Evolutionary conservation across 176 grass and related monocot genomes (phyloP).

Genomic region (Musa schizocarpa): DNA sequence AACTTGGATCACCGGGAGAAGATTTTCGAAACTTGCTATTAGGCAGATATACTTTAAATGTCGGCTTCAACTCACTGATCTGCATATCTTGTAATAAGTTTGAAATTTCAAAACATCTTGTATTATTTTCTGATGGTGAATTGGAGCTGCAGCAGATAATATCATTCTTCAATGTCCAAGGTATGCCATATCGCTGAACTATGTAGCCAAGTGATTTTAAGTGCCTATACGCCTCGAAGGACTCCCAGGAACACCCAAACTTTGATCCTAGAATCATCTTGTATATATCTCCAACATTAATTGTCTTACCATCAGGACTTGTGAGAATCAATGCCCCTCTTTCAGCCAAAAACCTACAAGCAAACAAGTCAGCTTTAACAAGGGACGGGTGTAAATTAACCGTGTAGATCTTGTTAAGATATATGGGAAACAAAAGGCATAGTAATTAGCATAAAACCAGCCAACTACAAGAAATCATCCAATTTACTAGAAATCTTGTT

Average conservation of each 20-base stretch:
- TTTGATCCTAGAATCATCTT: slow-evolving; percentile 34
- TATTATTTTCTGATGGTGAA: slow-evolving; percentile 1
- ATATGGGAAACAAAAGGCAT: background rate
- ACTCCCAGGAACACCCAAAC: slow-evolving; percentile 36
- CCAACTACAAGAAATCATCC: no score
- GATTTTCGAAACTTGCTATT: slow-evolving; percentile 92
- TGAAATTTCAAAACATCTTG: slow-evolving; percentile 6
- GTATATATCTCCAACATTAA: slow-evolving; percentile 38
- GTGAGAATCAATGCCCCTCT: slow-evolving; percentile 56
- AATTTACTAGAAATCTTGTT: background rate
- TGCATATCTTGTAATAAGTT: slow-evolving; percentile 41
- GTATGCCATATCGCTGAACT: slow-evolving; percentile 47
- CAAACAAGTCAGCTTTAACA: background rate
- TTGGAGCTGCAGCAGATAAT: slow-evolving; percentile 14
- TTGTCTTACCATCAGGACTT: slow-evolving; percentile 24
- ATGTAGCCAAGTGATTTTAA: slow-evolving; percentile 88
- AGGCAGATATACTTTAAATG: slow-evolving; percentile 57
- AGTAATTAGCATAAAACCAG: background rate
- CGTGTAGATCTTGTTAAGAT: background rate
- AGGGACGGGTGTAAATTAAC: background rate
- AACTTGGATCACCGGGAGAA: slow-evolving; percentile 45
- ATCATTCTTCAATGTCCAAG: slow-evolving; percentile 52
- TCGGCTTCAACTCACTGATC: slow-evolving; percentile 33
- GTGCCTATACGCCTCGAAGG: slow-evolving; percentile 66
- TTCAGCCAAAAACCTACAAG: slow-evolving; percentile 67